These are phyloP conservation scores for Debaryomyces tyrocola DNA, from an alignment of 805 yeast species.

Conservation along the genomic window DNA sequence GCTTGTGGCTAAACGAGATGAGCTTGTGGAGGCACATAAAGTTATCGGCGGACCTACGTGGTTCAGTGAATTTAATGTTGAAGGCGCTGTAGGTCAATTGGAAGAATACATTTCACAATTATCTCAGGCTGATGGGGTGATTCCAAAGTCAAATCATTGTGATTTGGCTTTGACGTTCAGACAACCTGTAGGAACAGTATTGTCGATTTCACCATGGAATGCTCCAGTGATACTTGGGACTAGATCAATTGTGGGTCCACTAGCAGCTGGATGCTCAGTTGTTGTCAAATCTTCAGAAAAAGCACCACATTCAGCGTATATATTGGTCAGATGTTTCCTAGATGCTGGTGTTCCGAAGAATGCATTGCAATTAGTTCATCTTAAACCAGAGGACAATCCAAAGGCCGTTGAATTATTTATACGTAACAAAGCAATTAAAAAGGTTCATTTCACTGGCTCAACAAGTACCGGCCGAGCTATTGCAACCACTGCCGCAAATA, in stretches of 20 bases:
- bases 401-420: conserved; percentile 25
- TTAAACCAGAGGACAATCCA: conserved; percentile 22
- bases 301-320: conserved; percentile 31
- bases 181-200: conserved; percentile 46
- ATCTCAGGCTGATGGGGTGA: conserved; percentile 16
- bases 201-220: conserved; percentile 51
- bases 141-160: conserved; percentile 9
- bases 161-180: conserved; percentile 29
- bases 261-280: conserved; percentile 52
- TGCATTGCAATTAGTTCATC: conserved; percentile 36
- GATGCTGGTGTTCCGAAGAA: conserved; percentile 40
- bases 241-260: conserved; percentile 42
- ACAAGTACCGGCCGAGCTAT: conserved; percentile 37
- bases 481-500: conserved; percentile 34
- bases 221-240: conserved; percentile 44
- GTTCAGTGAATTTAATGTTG: conserved; percentile 35
- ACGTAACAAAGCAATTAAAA: conserved; percentile 24
- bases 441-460: conserved; percentile 49
- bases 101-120: conserved; percentile 26
- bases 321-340: conserved; percentile 30
- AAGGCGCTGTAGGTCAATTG: conserved; percentile 26
- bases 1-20: conserved; percentile 10
- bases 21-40: conserved; percentile 17
- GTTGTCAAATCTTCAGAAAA: conserved; percentile 41
- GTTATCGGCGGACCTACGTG: conserved; percentile 36